Base-by-base conservation (phyloP, 768 basidiomycete species). In the Suillus subalutaceus region DNA sequence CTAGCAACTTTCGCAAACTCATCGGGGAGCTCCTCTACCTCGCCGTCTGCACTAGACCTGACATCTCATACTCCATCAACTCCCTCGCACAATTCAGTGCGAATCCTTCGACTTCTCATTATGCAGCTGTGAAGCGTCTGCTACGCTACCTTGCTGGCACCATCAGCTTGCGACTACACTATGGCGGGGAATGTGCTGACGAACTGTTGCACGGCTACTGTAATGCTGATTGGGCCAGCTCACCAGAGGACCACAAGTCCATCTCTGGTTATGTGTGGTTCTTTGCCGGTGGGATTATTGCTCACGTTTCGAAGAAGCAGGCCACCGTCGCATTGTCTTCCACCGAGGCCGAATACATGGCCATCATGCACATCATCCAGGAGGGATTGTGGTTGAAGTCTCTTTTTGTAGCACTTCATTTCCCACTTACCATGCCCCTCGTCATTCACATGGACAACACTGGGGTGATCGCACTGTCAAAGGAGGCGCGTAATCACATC, bases 81-180 rank as follows among this genome's bases (percentile, higher is more conserved):
- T 3, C 46, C 4, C 46, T 46, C n/a, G 10, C 46, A 2, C 46
- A n/a, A n/a, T 46, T 46, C 46, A 46, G n/a, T 3, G 20, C 46
- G 0, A 46, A 46, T n/a, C 46, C n/a, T 0, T 4, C n/a, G 0
- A 4, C 46, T 5, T 46, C 46, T n/a, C 46, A 46, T 2, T 46
- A 46, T 46, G 46, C n/a, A 4, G n/a, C 46, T 5, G 46, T 20
- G 4, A 46, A 46, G 9, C 1, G 46, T 4, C 4, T 46, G 1
- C 4, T 46, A 0, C 4, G n/a, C 10, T 46, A 46, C 10, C 46
- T 46, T 1, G 10, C 20, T 0, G 46, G 46, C 2, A 48, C 46
- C 2, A 6, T 23, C 5, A 48, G 4, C 10, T 1, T 48, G 2
- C 0, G n/a, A 0, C 10, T 48, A 1, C n/a, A 23, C 5, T 48